These are phyloP conservation scores for Diplogelasinospora grovesii DNA, from an alignment of 495 filamentous ascomycete genomes.

Conservation along the genomic window DNA sequence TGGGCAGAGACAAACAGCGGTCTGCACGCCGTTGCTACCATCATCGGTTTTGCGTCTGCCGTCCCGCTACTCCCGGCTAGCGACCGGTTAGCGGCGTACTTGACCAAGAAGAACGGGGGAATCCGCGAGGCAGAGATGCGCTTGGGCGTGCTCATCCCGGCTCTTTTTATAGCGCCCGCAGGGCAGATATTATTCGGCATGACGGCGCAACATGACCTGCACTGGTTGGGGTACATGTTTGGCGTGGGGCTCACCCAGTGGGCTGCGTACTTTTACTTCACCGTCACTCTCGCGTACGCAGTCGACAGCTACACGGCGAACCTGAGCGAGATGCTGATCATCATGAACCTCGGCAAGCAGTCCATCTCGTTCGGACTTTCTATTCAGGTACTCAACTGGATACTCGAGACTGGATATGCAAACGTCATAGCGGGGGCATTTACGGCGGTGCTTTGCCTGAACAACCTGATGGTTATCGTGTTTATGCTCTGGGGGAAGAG, in stretches of 20 bases:
- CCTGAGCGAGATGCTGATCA: constrained; percentile 53
- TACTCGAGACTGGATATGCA: constrained; percentile 25
- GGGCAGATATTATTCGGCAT: constrained; percentile 58
- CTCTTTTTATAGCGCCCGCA: constrained; percentile 49
- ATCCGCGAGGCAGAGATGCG: constrained; percentile 69
- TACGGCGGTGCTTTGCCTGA: constrained; percentile 22
- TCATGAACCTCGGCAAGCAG: constrained; percentile 58
- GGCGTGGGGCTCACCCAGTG: constrained; percentile 49
- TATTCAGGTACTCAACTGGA: constrained; percentile 31
- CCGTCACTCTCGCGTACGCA: constrained; percentile 35
- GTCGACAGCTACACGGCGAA: constrained; percentile 61
- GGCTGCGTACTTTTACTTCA: constrained; percentile 31
- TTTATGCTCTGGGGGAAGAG: constrained; percentile 33
- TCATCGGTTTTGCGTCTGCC: constrained; percentile 48
- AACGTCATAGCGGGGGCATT: constrained; percentile 28
- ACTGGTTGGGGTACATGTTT: constrained; percentile 53
- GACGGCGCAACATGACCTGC: constrained; percentile 51
- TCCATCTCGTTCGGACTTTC: constrained; percentile 38
- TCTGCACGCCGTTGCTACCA: constrained; percentile 49
- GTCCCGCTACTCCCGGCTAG: constrained; percentile 41
- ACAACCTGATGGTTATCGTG: constrained; percentile 28
- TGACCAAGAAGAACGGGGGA: constrained; percentile 51
- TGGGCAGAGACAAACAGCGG: constrained; percentile 46
- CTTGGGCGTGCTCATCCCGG: constrained; percentile 54
- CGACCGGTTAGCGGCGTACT: constrained; percentile 52